Evolutionary conservation across 805 yeast genomes (phyloP), one percentile per base, ranked within the genome.

Genomic region (Isabelozyma pseudorhagii): DNA sequence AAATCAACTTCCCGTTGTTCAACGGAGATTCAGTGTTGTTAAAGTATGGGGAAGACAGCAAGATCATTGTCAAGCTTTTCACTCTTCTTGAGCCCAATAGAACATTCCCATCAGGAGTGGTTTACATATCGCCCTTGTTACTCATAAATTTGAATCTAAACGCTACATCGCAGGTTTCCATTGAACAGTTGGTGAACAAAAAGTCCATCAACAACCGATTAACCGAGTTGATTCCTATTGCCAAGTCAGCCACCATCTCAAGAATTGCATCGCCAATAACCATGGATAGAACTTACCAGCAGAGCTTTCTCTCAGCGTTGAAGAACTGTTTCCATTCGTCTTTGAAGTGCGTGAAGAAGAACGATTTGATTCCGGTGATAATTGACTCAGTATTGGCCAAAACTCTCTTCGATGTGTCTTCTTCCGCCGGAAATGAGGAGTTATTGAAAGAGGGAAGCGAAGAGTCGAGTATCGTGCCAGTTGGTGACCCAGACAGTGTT

Each of bases 301-400:
- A 75, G 48, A 71, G 82, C 48, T 80, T 89, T 57, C 71, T 85
- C 46, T 67, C 82, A 11, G 83, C 85, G 46, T 68, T 89, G 55
- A 80, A 87, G 61, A 57, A 77, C 0, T 78, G 81, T 50, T 87
- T 93, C 58, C 86, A 85, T 53, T 60, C 69, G 0, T 70, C 73
- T 25, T 66, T 75, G 28, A 78, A 96, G 49, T 72, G 89, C 2
- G 81, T 92, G 1, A 71, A 73, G 14, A 63, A 73, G n/a, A 83
- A 81, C 36, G 97, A 90, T 60, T 61, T 84, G 39, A 78, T 94
- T 44, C 92, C 97, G 0, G 82, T 94, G 2, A 79, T 88, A 0
- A 78, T 93, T 40, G 97, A 93, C 62, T 75, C 89, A 0, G 61
- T 80, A 2, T 62, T 87, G 21, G 84, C 96, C 0, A 76, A 76